A percentile compares a stretch with the other conserved stretches of the same genome.
phyloP scores from a whole-genome alignment of 331 rosid genomes.

The Dryas integrifolia region DNA sequence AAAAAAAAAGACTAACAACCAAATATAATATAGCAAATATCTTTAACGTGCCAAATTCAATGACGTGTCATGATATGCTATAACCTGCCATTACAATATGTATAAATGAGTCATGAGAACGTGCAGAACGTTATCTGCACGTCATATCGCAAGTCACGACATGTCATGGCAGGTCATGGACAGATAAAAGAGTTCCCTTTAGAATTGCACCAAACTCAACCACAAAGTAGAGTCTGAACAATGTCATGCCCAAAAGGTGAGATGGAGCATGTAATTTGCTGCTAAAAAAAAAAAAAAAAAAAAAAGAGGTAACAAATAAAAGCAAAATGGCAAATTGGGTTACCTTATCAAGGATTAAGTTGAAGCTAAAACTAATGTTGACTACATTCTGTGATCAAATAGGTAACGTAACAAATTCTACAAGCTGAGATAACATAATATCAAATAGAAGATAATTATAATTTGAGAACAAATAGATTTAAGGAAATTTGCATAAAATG shows the following conservation, averaged over 20 bases:
- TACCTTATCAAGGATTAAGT: constrained; percentile 61
- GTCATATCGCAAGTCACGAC: too few species aligned
- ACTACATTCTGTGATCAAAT: constrained; percentile 64
- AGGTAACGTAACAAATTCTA: constrained; percentile 44
- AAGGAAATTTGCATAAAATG: background rate
- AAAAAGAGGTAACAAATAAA: too few species aligned
- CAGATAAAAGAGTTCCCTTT: too few species aligned
- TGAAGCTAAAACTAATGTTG: constrained; percentile 83
- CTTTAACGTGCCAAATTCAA: too few species aligned
- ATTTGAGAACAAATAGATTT: background rate
- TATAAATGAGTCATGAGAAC: too few species aligned
- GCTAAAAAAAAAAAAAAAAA: background rate
- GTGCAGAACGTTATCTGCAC: too few species aligned
- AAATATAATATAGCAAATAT: too few species aligned
- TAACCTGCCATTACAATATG: too few species aligned
- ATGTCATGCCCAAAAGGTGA: background rate
- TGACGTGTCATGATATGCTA: too few species aligned
- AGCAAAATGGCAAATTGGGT: background rate
- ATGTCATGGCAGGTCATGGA: too few species aligned
- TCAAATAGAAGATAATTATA: background rate
- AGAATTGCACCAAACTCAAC: too few species aligned
- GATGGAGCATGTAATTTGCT: background rate
- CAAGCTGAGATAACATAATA: constrained; percentile 14
- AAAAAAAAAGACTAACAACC: too few species aligned
- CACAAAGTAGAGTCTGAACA: background rate